Evolutionary conservation across 1,139 yeast genomes (phyloP).

Genomic region (Geotrichum phurueaensis): DNA sequence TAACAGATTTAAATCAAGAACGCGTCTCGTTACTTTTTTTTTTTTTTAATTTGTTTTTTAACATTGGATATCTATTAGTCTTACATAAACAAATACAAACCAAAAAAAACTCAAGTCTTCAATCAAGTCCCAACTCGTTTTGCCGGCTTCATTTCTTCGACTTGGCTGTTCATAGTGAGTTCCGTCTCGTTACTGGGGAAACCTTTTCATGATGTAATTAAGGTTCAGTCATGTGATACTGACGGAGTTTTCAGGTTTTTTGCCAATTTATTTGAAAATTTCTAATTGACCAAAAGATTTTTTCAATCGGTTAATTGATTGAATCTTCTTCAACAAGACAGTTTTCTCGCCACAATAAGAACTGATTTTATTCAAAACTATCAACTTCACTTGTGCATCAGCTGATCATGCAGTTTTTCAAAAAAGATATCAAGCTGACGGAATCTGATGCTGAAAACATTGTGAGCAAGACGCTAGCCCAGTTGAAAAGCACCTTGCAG

Average conservation of each 20-base stretch:
- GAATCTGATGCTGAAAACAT: slow-evolving; percentile 20
- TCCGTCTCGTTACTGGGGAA: neutral
- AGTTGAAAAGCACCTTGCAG: slow-evolving; percentile 15
- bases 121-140: no score
- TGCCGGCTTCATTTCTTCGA: no score
- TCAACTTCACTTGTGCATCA: neutral
- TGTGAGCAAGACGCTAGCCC: slow-evolving; percentile 17
- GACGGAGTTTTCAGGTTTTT: neutral
- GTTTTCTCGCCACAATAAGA: neutral
- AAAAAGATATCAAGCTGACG: slow-evolving; percentile 16
- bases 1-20: neutral
- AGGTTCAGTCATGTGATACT: neutral
- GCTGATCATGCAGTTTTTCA: neutral
- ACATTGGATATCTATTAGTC: no score
- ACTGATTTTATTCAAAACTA: neutral
- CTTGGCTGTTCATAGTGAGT: no score
- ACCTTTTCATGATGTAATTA: neutral
- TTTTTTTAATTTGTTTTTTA: no score
- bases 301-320: neutral
- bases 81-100: no score
- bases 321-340: neutral
- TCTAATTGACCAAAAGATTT: neutral
- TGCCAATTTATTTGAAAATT: neutral
- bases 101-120: no score
- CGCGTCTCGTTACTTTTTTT: slow-evolving; percentile 1